Evolutionary conservation across 164 flowering plant genomes (phyloP), one percentile per base, ranked within the genome.

Genomic region (Pachysandra terminalis): DNA sequence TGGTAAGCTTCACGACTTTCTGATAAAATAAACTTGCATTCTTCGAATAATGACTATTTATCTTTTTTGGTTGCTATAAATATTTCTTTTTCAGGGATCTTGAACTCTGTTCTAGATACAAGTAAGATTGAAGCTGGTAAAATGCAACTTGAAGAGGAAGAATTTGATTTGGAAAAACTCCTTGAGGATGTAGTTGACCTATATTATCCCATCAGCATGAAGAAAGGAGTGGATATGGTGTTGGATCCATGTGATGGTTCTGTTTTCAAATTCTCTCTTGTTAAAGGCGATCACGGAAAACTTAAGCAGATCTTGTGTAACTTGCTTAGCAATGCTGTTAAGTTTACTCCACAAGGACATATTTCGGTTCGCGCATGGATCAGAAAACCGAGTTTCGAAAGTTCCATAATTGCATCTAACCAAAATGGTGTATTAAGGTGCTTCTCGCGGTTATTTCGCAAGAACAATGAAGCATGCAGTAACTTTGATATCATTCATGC

Each of bases 91-190:
- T 37, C 79, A 94, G 98, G 77, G n/a, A 77, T 96, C 27, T 66
- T 96, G 75, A 90, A 86, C 67, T 80, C 90, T n/a, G 78, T 96
- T 68, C 90, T 96, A 15, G 98, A 96, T 68, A 78, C 78, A 26
- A 90, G 93, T 75, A 96, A 90, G 72, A 83, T 89, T 23, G 99
- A 95, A 73, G 90, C 90, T 1, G 97, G 96, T 0, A 92, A 85
- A 71, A 85, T 92, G 89, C 81, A 81, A n/a, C 77, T 95, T 3
- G 86, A 81, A 16, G 90, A 87, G 65, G 86, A 73, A 41, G 91
- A 84, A 41, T 90, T 90, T 69, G 76, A 88, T 71, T 19, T 90
- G 55, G 85, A 77, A 9, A 60, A 88, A 56, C 77, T 90, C 7
- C 76, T 92, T 0, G 97, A 96, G 64, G 93, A 90, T 21, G 82